These are phyloP conservation scores for Cyphellophora europaea DNA, from an alignment of 2,329 filamentous ascomycete genomes.

Conservation along the genomic window DNA sequence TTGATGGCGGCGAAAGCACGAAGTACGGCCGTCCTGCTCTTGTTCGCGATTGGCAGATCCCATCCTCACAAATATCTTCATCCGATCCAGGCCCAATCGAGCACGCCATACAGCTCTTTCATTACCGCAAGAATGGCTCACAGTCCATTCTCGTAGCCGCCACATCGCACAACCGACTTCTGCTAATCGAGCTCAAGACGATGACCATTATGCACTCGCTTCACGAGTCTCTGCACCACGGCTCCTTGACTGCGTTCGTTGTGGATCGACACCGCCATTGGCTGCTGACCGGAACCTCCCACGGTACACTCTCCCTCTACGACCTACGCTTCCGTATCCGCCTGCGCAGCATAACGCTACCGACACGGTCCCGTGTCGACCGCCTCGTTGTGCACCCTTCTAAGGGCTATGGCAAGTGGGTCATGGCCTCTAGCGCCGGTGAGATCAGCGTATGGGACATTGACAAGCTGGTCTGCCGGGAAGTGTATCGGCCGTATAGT, in stretches of 20 bases:
- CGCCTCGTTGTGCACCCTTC: slow-evolving; percentile 65
- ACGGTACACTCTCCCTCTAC: slow-evolving; percentile 90
- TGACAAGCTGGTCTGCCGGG: slow-evolving; percentile 77
- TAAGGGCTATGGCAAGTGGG: slow-evolving; percentile 69
- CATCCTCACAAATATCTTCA: slow-evolving; percentile 23
- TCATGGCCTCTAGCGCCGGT: slow-evolving; percentile 82
- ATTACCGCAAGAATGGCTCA: slow-evolving; percentile 67
- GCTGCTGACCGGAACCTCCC: slow-evolving; percentile 83
- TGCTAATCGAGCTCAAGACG: slow-evolving; percentile 76
- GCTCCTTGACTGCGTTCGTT: slow-evolving; percentile 83
- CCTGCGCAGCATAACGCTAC: slow-evolving; percentile 78
- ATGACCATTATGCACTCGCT: slow-evolving; percentile 76
- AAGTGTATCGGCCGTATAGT: slow-evolving; percentile 61
- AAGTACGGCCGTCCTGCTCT: slow-evolving; percentile 71
- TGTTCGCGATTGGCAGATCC: slow-evolving; percentile 73
- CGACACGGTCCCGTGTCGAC: slow-evolving; percentile 60
- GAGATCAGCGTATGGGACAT: slow-evolving; percentile 95
- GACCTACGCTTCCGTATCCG: slow-evolving; percentile 89
- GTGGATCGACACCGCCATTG: slow-evolving; percentile 79
- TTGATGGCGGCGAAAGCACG: slow-evolving; percentile 45
- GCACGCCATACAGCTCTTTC: slow-evolving; percentile 81
- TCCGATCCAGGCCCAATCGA: slow-evolving; percentile 43
- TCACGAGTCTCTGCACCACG: slow-evolving; percentile 83
- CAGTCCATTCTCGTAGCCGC: slow-evolving; percentile 77
- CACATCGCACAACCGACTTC: slow-evolving; percentile 73